Percentiles rank a stretch among this genome's conserved stretches.
These are phyloP conservation scores for Begonia loranthoides DNA, from an alignment of 306 rosid genomes.

Conservation along the genomic window DNA sequence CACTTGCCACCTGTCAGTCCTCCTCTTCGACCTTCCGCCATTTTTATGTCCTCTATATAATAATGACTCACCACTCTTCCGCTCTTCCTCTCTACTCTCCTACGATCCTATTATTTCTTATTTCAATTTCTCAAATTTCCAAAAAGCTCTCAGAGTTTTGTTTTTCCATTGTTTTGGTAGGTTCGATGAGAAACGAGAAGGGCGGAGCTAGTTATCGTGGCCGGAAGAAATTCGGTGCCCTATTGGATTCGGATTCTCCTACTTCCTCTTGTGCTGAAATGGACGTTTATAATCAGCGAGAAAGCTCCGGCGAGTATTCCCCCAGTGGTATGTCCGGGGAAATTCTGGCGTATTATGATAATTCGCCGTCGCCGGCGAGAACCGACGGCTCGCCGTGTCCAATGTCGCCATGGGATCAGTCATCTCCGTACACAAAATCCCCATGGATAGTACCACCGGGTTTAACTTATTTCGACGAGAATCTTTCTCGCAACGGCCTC, in stretches of 20 bases:
- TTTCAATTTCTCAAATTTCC: no score
- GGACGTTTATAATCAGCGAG: background rate
- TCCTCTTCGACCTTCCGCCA: slow-evolving; percentile 3
- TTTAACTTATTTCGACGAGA: no score
- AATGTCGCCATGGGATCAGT: no score
- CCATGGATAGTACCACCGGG: no score
- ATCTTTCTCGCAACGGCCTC: no score
- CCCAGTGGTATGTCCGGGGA: no score
- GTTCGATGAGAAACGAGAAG: slow-evolving; percentile 9
- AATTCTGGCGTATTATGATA: no score
- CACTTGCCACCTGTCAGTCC: background rate
- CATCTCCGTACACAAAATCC: no score
- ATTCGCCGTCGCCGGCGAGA: no score
- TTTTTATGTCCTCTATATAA: background rate
- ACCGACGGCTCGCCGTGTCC: no score
- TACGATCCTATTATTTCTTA: no score
- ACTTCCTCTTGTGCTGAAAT: background rate
- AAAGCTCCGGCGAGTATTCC: background rate
- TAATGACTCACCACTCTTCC: background rate
- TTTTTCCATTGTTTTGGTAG: slow-evolving; percentile 7
- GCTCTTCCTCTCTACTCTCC: background rate
- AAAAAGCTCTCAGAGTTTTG: no score
- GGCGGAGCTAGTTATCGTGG: slow-evolving; percentile 17
- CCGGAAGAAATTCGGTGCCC: slow-evolving; percentile 21
- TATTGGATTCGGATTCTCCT: slow-evolving; percentile 24